Percentiles rank a stretch among this genome's conserved stretches.
phyloP scores from a whole-genome alignment of 768 basidiomycete genomes.

The Lactarius indigo region DNA sequence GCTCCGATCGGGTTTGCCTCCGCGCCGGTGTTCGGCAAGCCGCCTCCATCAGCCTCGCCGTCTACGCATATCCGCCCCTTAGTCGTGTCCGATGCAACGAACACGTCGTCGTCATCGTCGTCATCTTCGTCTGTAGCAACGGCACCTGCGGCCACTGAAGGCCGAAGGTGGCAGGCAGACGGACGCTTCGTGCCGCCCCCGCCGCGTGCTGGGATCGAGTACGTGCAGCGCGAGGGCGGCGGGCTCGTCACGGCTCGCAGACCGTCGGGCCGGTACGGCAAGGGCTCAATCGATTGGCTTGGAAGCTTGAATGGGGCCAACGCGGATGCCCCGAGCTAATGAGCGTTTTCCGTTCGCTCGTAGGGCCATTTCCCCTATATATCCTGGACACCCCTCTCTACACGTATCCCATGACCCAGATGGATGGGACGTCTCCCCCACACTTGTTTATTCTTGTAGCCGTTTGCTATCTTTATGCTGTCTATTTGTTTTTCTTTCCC shows the following conservation, averaged over 20 bases:
- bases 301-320: not conserved
- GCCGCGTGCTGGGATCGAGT: conserved; percentile 14
- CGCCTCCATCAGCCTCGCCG: not conserved
- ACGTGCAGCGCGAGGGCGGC: conserved; percentile 11
- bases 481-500: not conserved
- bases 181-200: conserved; percentile 13
- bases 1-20: not conserved
- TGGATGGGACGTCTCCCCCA: not conserved
- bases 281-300: conserved; percentile 10
- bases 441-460: not conserved
- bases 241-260: conserved; percentile 15
- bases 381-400: not conserved
- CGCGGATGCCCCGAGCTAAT: not conserved
- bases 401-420: not conserved
- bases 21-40: not conserved
- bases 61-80: not conserved
- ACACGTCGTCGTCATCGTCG: not conserved
- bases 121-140: not conserved
- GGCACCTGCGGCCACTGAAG: not conserved
- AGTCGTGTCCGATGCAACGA: not conserved
- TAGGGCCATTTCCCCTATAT: not conserved
- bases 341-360: not conserved
- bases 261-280: not conserved
- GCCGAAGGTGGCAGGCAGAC: not conserved
- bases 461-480: conserved; percentile 21